Conservation (phyloP, 23 red algal species). For the Porphyridium purpureum region DNA sequence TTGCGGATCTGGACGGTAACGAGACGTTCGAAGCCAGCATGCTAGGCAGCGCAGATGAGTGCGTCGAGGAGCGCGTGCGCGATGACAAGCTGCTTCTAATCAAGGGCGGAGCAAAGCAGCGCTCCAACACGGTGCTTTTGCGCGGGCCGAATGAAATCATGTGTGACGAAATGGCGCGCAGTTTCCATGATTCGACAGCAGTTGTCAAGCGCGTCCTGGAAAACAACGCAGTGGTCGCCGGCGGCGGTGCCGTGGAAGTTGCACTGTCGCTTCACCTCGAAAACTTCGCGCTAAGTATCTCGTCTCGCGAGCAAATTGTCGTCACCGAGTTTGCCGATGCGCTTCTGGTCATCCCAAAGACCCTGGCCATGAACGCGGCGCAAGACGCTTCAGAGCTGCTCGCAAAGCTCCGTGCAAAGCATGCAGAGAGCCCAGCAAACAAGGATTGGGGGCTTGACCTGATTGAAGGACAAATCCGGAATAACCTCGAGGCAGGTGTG, state of each 20-base stretch:
- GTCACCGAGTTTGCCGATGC: slow-evolving; percentile 92
- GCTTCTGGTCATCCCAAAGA: slow-evolving; percentile 89
- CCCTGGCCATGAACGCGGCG: slow-evolving; percentile 80
- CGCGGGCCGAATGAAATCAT: slow-evolving; percentile 84
- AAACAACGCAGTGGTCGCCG: slow-evolving; percentile 66
- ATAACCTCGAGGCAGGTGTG: slow-evolving; percentile 70
- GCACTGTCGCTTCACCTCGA: slow-evolving; percentile 76
- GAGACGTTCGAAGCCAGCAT: slow-evolving; percentile 75
- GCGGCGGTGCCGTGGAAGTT: slow-evolving; percentile 81
- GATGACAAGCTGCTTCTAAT: slow-evolving; percentile 71
- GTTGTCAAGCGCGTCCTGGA: slow-evolving; percentile 82
- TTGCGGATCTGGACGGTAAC: slow-evolving; percentile 78
- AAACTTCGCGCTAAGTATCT: slow-evolving; percentile 86
- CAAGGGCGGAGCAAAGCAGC: slow-evolving; percentile 31
- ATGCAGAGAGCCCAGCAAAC: too few relatives aligned
- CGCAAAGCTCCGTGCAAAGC: slow-evolving; percentile 54
- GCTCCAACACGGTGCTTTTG: slow-evolving; percentile 63
- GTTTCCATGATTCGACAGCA: slow-evolving; percentile 60
- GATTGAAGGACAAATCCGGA: slow-evolving; percentile 30
- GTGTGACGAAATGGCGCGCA: slow-evolving; percentile 91
- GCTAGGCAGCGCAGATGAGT: slow-evolving; percentile 80
- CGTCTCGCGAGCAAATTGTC: slow-evolving; percentile 79
- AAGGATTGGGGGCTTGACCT: slow-evolving; percentile 72
- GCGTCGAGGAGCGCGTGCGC: slow-evolving; percentile 56
- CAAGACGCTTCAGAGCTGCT: slow-evolving; percentile 83